These are phyloP conservation scores for Hemileccinum impolitum DNA, from an alignment of 768 basidiomycete species.

Conservation along the genomic window DNA sequence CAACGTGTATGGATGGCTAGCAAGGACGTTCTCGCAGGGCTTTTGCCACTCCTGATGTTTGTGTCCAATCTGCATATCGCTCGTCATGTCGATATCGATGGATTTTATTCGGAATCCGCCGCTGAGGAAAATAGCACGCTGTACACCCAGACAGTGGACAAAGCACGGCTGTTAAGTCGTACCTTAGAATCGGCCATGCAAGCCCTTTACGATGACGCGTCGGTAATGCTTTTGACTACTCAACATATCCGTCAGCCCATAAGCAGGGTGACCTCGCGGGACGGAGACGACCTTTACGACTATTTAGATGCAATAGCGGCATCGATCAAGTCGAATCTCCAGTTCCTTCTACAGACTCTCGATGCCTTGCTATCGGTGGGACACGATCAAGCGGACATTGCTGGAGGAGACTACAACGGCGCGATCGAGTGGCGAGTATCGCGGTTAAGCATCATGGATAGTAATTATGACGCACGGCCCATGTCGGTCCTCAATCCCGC, in stretches of 20 bases:
- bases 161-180: slow-evolving; percentile 64
- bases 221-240: slow-evolving; percentile 53
- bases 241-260: slow-evolving; percentile 38
- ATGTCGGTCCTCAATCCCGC: slow-evolving; percentile 37
- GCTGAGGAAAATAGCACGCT: slow-evolving; percentile 41
- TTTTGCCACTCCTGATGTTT: slow-evolving; percentile 56
- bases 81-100: slow-evolving; percentile 79
- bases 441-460: slow-evolving; percentile 58
- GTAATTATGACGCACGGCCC: slow-evolving; percentile 43
- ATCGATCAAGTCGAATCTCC: slow-evolving; percentile 55
- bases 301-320: slow-evolving; percentile 48
- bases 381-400: slow-evolving; percentile 66
- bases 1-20: slow-evolving; percentile 35
- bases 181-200: slow-evolving; percentile 69
- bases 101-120: slow-evolving; percentile 50
- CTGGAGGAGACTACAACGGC: slow-evolving; percentile 66
- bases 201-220: slow-evolving; percentile 69
- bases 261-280: slow-evolving; percentile 4
- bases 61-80: slow-evolving; percentile 76
- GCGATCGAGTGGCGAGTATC: slow-evolving; percentile 80
- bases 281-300: slow-evolving; percentile 32
- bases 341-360: slow-evolving; percentile 53
- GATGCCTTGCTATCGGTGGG: slow-evolving; percentile 62
- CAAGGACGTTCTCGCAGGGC: slow-evolving; percentile 49
- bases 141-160: slow-evolving; percentile 65